Evolutionary conservation across 1,284 basidiomycete genomes (phyloP).

Genomic region (Ceratobasidium sp.): DNA sequence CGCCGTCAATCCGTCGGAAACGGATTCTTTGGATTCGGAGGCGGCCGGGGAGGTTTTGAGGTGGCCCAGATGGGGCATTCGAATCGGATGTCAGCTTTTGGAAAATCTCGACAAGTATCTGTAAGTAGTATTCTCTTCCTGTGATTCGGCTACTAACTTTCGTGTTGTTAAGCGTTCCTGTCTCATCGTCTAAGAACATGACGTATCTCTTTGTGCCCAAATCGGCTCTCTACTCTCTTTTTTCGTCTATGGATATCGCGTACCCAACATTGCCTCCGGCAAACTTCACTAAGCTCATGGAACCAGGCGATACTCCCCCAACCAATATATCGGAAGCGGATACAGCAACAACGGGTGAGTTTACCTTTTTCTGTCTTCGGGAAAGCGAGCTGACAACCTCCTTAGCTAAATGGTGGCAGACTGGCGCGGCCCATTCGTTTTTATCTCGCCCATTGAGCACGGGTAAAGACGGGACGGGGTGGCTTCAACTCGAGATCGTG

Average conservation of each 20-base stretch:
- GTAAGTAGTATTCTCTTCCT: not conserved
- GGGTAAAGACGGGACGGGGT: conserved; percentile 14
- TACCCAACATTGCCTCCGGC: conserved; percentile 12
- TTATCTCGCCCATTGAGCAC: not conserved
- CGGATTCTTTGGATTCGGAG: too few relatives aligned
- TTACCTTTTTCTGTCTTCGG: not conserved
- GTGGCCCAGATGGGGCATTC: conserved; percentile 42
- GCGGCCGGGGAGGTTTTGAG: conserved; percentile 21
- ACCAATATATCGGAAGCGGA: conserved; percentile 4
- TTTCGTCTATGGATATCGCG: conserved; percentile 27
- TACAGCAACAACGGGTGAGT: conserved; percentile 12
- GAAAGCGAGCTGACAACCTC: not conserved
- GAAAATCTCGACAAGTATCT: conserved; percentile 3
- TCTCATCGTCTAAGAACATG: conserved; percentile 22
- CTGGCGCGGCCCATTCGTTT: conserved; percentile 31
- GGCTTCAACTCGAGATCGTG: conserved; percentile 25
- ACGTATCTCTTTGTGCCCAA: conserved; percentile 40
- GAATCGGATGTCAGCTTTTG: conserved; percentile 27
- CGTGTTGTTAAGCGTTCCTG: conserved; percentile 1
- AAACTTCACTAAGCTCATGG: conserved; percentile 29
- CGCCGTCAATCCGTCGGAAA: too few relatives aligned
- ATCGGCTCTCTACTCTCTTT: conserved; percentile 31
- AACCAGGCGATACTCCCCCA: conserved; percentile 11
- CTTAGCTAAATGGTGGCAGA: conserved; percentile 15
- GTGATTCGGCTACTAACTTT: too few relatives aligned